Conservation (phyloP, 2,329 filamentous ascomycete genomes). For the Hawksworthiomyces lignivorus region DNA sequence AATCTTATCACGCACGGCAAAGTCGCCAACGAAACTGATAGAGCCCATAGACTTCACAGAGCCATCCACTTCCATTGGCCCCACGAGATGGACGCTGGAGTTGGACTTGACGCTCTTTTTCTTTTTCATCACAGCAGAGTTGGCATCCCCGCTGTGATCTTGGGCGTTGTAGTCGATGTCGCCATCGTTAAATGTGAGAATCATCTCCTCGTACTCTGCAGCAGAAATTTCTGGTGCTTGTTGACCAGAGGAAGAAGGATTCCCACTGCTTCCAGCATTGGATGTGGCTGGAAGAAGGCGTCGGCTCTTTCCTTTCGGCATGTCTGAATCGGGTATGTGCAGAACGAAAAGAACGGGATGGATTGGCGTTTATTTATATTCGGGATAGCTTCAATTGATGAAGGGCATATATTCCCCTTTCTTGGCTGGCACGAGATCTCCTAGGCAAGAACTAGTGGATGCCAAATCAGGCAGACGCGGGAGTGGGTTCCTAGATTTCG, state of each 20-base stretch:
- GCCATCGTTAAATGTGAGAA: slow-evolving; percentile 11
- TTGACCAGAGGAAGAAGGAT: not conserved
- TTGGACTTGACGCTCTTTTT: slow-evolving; percentile 36
- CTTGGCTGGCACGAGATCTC: slow-evolving; percentile 3
- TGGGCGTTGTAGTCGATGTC: slow-evolving; percentile 14
- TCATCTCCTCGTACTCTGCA: slow-evolving; percentile 13
- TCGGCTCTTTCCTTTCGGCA: slow-evolving; percentile 4
- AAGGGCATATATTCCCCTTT: too few relatives aligned
- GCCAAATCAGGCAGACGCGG: slow-evolving; percentile 10
- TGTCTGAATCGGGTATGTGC: too few relatives aligned
- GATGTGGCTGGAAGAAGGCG: slow-evolving; percentile 6
- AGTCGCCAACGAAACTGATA: slow-evolving; percentile 36
- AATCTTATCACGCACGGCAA: slow-evolving; percentile 35
- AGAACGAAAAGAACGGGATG: too few relatives aligned
- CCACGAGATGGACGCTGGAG: slow-evolving; percentile 30
- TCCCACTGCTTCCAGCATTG: not conserved
- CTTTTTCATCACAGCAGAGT: slow-evolving; percentile 18
- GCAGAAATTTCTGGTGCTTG: slow-evolving; percentile 1
- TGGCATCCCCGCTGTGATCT: slow-evolving; percentile 1
- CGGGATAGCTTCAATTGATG: not conserved
- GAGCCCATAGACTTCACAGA: slow-evolving; percentile 38
- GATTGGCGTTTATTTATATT: slow-evolving; percentile 1
- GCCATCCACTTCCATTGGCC: slow-evolving; percentile 39
- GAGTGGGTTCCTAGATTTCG: too few relatives aligned
- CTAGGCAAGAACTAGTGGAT: slow-evolving; percentile 7